Conservation (phyloP, 495 filamentous ascomycete genomes). For the Acidomyces sp. region DNA sequence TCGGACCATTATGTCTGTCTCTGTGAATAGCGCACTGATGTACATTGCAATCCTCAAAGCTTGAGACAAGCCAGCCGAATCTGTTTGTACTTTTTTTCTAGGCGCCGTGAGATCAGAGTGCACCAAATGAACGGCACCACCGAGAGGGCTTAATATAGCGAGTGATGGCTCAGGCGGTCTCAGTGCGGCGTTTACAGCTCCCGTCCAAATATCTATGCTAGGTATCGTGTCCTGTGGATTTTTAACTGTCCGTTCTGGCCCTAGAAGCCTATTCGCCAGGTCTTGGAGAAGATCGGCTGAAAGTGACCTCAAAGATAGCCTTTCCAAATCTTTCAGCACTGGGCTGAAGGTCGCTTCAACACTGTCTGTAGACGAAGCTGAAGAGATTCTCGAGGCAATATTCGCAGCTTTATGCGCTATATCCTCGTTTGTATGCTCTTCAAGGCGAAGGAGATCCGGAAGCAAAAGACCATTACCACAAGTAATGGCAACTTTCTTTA, state of each 20-base stretch:
- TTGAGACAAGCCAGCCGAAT: constrained; percentile 54
- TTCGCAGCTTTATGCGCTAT: constrained; percentile 38
- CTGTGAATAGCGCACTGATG: constrained; percentile 40
- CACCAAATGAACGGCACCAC: constrained; percentile 56
- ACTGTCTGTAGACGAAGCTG: constrained; percentile 31
- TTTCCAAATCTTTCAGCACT: constrained; percentile 30
- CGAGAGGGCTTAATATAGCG: constrained; percentile 57
- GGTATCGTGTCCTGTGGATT: constrained; percentile 4
- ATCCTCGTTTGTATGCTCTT: constrained; percentile 43
- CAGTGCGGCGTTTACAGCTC: not conserved
- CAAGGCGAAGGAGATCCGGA: constrained; percentile 42
- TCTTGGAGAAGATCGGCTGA: constrained; percentile 37
- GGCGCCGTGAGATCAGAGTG: constrained; percentile 18
- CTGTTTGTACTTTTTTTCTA: constrained; percentile 30
- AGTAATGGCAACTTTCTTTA: constrained; percentile 5
- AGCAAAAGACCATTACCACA: constrained; percentile 39
- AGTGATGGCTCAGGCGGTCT: constrained; percentile 7
- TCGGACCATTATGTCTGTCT: constrained; percentile 15
- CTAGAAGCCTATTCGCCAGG: constrained; percentile 40
- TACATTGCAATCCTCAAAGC: constrained; percentile 64
- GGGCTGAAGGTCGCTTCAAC: constrained; percentile 25
- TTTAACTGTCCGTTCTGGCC: constrained; percentile 6
- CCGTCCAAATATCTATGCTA: constrained; percentile 3
- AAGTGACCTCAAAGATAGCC: constrained; percentile 41
- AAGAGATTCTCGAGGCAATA: constrained; percentile 23